phyloP scores from a whole-genome alignment of 2,329 filamentous ascomycete species.

The Scorias spongiosa region DNA sequence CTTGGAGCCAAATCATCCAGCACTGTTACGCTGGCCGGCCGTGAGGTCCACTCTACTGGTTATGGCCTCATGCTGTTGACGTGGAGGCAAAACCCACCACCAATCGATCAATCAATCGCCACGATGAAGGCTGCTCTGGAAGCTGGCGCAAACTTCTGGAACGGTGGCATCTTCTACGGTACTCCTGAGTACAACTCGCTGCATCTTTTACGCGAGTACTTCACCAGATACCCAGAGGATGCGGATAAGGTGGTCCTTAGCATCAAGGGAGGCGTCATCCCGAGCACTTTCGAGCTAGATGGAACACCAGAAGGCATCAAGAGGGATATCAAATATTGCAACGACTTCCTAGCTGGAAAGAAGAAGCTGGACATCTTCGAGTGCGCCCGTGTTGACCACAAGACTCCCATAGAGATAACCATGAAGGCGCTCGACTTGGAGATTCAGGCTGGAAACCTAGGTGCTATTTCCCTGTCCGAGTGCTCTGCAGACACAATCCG shows the following conservation, averaged over 20 bases:
- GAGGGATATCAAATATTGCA: constrained; percentile 31
- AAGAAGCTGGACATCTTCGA: constrained; percentile 36
- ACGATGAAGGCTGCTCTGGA: constrained; percentile 30
- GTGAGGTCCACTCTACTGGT: constrained; percentile 21
- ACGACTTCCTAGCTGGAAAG: constrained; percentile 29
- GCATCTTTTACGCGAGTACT: constrained; percentile 35
- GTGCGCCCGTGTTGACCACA: constrained; percentile 28
- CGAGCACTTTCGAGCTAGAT: constrained; percentile 22
- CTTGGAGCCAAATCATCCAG: constrained; percentile 7
- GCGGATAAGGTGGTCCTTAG: constrained; percentile 34
- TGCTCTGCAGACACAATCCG: constrained; percentile 31
- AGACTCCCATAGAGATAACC: constrained; percentile 30
- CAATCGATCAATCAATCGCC: constrained; percentile 25
- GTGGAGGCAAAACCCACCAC: constrained; percentile 26
- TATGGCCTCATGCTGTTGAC: constrained; percentile 37
- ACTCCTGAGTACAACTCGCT: constrained; percentile 31
- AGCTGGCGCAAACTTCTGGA: constrained; percentile 33
- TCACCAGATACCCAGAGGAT: constrained; percentile 35
- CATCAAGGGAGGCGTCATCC: constrained; percentile 33
- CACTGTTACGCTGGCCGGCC: constrained; percentile 10
- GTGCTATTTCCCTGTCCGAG: constrained; percentile 32
- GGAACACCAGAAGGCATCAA: constrained; percentile 26
- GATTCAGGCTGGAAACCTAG: constrained; percentile 23
- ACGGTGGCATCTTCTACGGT: constrained; percentile 36
- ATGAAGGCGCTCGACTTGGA: constrained; percentile 27